Base-by-base conservation (phyloP, 2,329 filamentous ascomycete species). In the Phaeosphaeria sp. region DNA sequence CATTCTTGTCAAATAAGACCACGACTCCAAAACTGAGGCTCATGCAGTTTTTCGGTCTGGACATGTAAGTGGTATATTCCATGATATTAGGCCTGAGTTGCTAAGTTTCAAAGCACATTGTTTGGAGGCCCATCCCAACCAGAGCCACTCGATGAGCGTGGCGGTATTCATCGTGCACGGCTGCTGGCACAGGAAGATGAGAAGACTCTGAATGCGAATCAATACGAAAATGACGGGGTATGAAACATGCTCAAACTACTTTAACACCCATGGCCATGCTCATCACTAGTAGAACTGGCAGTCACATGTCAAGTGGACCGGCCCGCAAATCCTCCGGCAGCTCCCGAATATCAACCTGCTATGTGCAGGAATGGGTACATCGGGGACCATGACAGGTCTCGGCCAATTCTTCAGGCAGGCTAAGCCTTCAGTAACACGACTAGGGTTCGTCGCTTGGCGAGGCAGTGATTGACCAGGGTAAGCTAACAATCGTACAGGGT, bases 221-320 rank as follows among this genome's bases (percentile, higher is more conserved):
- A 87, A 63, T 87, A 87, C 58, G 82, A 84, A 22, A 86, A 87
- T 48, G 78, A 85, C 18, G 60, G 60, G 36, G 65, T 66, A 56
- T 43, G 61, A 39, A 25, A 46, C 9, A 17, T n/a, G 9, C 11
- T 4, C 5, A 40, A 27, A 20, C 3, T 1, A 9, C 42, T 40
- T 44, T 40, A n/a, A 22, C 2, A 33, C 20, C 17, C 36, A 17
- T n/a, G n/a, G 9, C 17, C 17, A 45, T 30, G 6, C 39, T 51
- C 22, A 51, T 18, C 7, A 7, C 13, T 17, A 25, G 6, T 8
- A 66, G 81, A 84, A 85, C 56, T 85, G 82, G 81, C 78, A 80
- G 65, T 75, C 85, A 1, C 86, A 88, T 60, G 71, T 84, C 11
- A 80, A 80, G 21, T 88, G 85, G 85, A 88, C 86, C 0, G 86